phyloP scores from a whole-genome alignment of 108 stramenopile genomes.

The Stephanodiscus triporus region DNA sequence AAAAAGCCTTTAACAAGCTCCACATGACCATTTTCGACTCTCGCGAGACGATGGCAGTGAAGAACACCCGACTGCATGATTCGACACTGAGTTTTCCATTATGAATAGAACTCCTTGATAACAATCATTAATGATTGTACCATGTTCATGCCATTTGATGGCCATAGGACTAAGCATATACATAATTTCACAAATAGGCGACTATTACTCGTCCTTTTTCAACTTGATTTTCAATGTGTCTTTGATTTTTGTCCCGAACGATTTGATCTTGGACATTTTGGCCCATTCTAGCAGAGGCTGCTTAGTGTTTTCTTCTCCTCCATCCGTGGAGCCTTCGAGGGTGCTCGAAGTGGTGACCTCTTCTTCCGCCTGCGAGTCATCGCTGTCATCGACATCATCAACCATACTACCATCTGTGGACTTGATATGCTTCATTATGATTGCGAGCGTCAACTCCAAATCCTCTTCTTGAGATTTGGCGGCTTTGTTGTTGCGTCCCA shows the following conservation, averaged over 20 bases:
- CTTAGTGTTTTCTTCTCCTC: not conserved
- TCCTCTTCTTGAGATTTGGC: constrained; percentile 60
- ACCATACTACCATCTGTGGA: constrained; percentile 15
- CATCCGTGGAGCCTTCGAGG: not conserved
- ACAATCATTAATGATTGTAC: no score
- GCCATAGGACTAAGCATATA: no score
- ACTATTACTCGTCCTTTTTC: constrained; percentile 4
- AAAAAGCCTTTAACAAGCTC: no score
- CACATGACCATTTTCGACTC: no score
- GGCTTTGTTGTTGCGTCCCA: constrained; percentile 13
- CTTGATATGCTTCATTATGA: constrained; percentile 54
- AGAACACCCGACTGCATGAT: no score
- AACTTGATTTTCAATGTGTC: constrained; percentile 23
- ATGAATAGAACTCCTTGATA: no score
- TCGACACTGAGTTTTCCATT: no score
- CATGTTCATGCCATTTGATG: no score
- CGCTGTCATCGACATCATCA: constrained; percentile 17
- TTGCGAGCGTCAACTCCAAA: constrained; percentile 67
- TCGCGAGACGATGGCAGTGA: no score
- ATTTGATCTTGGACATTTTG: constrained; percentile 13
- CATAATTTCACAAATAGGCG: not conserved
- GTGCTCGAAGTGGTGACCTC: not conserved
- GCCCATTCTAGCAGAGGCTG: constrained; percentile 1
- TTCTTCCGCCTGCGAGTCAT: not conserved
- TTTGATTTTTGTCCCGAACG: constrained; percentile 39